These are phyloP conservation scores for Anisodus acutangulus DNA, from an alignment of 257 asterid genomes.

Conservation along the genomic window DNA sequence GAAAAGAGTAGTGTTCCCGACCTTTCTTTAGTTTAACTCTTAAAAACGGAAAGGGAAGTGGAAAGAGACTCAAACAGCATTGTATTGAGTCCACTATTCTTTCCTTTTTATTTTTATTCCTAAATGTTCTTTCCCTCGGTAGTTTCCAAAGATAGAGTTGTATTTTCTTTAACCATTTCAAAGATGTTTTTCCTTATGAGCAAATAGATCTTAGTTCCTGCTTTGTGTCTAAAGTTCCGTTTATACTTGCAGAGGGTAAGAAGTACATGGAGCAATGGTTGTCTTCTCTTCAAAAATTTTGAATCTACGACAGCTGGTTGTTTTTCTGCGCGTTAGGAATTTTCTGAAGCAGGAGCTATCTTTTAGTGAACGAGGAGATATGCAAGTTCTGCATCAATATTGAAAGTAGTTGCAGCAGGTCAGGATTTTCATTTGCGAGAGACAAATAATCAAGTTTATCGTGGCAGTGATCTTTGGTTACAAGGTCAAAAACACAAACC, in stretches of 20 bases:
- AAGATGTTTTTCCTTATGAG: neutral
- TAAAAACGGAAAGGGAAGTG: neutral
- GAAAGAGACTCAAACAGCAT: neutral
- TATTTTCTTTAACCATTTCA: neutral
- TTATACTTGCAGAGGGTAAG: conserved; percentile 59
- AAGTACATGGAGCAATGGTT: conserved; percentile 82
- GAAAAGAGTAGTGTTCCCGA: neutral
- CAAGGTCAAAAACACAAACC: neutral
- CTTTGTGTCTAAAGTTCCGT: neutral
- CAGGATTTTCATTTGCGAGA: conserved; percentile 17
- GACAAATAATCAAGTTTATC: conserved; percentile 23
- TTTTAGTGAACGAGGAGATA: conserved; percentile 30
- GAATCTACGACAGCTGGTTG: conserved; percentile 41
- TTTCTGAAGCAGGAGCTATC: conserved; percentile 24
- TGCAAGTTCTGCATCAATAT: conserved; percentile 25
- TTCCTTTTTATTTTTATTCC: neutral
- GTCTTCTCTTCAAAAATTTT: conserved; percentile 71
- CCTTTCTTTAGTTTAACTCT: neutral
- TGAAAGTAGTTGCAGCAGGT: conserved; percentile 20
- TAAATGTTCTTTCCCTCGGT: neutral
- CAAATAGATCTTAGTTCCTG: neutral
- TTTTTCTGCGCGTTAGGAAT: conserved; percentile 30
- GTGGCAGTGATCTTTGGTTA: conserved; percentile 4
- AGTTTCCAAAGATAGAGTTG: neutral
- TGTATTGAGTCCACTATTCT: neutral